A percentile compares a stretch with the other conserved stretches of the same genome.
These are phyloP conservation scores for Colletotrichum phormii DNA, from an alignment of 2,329 filamentous ascomycete genomes.

Conservation along the genomic window DNA sequence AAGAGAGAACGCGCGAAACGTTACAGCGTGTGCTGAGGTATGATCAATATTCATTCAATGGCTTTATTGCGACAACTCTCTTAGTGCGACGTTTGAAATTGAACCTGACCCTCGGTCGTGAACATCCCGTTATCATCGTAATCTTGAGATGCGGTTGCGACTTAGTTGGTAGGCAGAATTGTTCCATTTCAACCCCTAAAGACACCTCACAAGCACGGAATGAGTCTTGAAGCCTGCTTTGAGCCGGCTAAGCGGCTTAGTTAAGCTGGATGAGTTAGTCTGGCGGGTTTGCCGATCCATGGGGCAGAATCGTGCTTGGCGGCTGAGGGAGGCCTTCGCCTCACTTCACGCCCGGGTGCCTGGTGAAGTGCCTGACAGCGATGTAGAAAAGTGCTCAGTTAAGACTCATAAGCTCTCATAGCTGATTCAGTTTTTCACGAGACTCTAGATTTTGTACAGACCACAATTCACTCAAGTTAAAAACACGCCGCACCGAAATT, in stretches of 20 bases:
- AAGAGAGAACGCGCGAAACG: background rate
- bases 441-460: background rate
- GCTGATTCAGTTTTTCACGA: background rate
- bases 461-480: background rate
- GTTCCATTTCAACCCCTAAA: background rate
- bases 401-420: background rate
- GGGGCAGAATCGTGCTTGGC: background rate
- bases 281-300: background rate
- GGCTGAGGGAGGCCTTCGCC: background rate
- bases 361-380: background rate
- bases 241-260: background rate
- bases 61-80: background rate
- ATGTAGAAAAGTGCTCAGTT: background rate
- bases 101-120: background rate
- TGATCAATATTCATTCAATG: background rate
- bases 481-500: background rate
- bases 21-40: background rate
- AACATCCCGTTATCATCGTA: background rate
- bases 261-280: background rate
- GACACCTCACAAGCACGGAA: background rate
- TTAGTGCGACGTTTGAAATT: background rate
- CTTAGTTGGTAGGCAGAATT: background rate
- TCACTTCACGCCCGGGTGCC: background rate
- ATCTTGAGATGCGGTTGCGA: background rate
- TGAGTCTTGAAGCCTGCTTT: background rate